Evolutionary conservation across 345 rosid species (phyloP), one percentile per base, ranked within the genome.

Genomic region (Stellera chamaejasme): DNA sequence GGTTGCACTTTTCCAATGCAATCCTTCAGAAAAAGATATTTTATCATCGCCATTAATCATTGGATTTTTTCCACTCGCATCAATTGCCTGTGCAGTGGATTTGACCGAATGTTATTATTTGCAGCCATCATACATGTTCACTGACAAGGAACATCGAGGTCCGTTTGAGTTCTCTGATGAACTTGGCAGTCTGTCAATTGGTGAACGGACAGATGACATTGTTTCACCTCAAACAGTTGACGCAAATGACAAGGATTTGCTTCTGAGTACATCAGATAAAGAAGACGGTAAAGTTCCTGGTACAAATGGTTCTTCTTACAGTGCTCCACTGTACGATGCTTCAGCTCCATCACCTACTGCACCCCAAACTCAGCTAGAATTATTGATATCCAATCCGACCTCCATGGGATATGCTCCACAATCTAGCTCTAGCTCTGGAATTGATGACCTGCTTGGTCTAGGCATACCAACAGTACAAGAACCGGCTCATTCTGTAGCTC

Each of bases 111-210:
- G 19, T 57, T 43, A 12, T 52, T 65, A 64, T 27, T 67, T 70
- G 89, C 87, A 89, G 99, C 96, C 97, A 11, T 93, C 97, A 27
- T 93, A 89, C 76, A 93, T 93, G 94, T 93, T 93, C 76, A 93
- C 96, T 0, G 94, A 88, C 70, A 84, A 81, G 71, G 99, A 89
- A 73, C 94, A 89, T 60, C 81, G 90, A 46, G 97, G 94, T 41
- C 94, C 96, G 58, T 89, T 82, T 72, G 97, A 86, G 79, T 84
- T 82, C 68, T 82, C 91, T 10, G 96, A 89, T 14, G 99, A 89
- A 63, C 67, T 84, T 53, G 86, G 85, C 52, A 77, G 72, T 74
- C 49, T 83, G 55, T 58, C 97, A 60, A 74, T 86, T 54, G 85
- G 74, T 55, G 97, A 84, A 63, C 59, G 85, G 50, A 77, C 77